A percentile compares a stretch with the other conserved stretches of the same genome.
phyloP scores from a whole-genome alignment of 1,284 basidiomycete genomes.

The Taiwanofungus camphoratus region DNA sequence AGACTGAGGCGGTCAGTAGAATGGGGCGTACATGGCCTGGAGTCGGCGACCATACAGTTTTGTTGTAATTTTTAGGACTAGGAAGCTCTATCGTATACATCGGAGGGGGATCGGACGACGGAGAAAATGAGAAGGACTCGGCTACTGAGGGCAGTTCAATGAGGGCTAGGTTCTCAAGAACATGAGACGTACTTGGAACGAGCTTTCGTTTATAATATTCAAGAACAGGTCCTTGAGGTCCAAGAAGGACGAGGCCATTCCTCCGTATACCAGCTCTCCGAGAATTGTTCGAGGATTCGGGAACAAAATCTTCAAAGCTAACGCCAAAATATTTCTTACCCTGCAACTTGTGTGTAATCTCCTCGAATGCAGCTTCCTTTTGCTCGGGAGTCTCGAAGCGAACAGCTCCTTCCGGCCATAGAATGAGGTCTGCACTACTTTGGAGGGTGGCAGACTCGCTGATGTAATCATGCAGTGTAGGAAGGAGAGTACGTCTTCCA shows the following conservation, averaged over 20 bases:
- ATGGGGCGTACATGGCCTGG: conserved; percentile 45
- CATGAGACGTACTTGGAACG: conserved; percentile 56
- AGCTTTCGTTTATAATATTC: conserved; percentile 71
- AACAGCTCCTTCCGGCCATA: conserved; percentile 79
- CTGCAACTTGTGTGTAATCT: conserved; percentile 31
- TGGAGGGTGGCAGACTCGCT: conserved; percentile 43
- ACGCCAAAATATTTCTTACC: conserved; percentile 50
- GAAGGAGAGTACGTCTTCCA: conserved; percentile 30
- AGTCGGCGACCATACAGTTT: conserved; percentile 41
- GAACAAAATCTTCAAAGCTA: conserved; percentile 56
- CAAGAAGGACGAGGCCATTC: conserved; percentile 60
- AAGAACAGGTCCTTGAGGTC: conserved; percentile 33
- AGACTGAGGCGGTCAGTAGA: conserved; percentile 64
- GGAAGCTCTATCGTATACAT: conserved; percentile 40
- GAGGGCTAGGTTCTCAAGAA: neutral
- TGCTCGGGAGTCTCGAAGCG: conserved; percentile 46
- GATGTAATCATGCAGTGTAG: conserved; percentile 56
- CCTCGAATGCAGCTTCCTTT: conserved; percentile 42
- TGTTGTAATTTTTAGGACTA: conserved; percentile 34
- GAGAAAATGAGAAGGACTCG: conserved; percentile 60
- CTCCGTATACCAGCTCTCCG: conserved; percentile 36
- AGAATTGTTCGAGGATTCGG: conserved; percentile 26
- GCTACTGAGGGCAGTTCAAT: conserved; percentile 43
- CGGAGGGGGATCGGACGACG: conserved; percentile 42
- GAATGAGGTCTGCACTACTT: conserved; percentile 45